These are phyloP conservation scores for Carex sylvatica DNA, from an alignment of 202 grass and related monocot species.

Conservation along the genomic window DNA sequence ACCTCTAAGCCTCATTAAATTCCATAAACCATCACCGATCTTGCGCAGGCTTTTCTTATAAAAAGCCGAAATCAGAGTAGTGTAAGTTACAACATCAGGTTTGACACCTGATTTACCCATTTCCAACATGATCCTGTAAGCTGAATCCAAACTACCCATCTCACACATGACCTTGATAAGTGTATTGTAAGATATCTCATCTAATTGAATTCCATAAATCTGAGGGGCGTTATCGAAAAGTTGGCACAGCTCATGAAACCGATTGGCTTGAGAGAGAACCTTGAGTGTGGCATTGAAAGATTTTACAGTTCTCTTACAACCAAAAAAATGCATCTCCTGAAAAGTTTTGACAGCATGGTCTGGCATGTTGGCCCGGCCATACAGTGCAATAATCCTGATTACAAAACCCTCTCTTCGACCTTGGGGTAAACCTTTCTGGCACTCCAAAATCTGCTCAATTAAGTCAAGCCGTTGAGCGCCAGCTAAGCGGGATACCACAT, in stretches of 20 bases:
- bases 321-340: conserved; percentile 59
- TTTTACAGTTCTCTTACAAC: conserved; percentile 60
- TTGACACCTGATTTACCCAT: conserved; percentile 58
- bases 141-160: conserved; percentile 47
- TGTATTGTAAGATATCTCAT: conserved; percentile 80
- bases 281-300: conserved; percentile 86
- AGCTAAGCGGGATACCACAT: conserved; percentile 58
- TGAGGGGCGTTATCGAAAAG: conserved; percentile 37
- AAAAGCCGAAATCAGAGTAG: conserved; percentile 64
- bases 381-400: conserved; percentile 66
- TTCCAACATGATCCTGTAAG: conserved; percentile 51
- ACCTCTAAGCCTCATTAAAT: conserved; percentile 78
- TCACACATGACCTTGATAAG: conserved; percentile 71
- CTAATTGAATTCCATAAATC: conserved; percentile 52
- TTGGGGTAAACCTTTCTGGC: conserved; percentile 76
- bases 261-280: conserved; percentile 48
- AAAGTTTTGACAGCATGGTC: conserved; percentile 66
- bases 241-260: conserved; percentile 35
- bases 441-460: conserved; percentile 82
- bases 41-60: conserved; percentile 58
- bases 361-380: conserved; percentile 66
- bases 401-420: conserved; percentile 79
- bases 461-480: conserved; percentile 72
- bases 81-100: conserved; percentile 83
- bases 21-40: conserved; percentile 87